A percentile compares a stretch with the other conserved stretches of the same genome.
Conservation (phyloP, 176 grass and related monocot genomes). For the Saccharum spontaneum region DNA sequence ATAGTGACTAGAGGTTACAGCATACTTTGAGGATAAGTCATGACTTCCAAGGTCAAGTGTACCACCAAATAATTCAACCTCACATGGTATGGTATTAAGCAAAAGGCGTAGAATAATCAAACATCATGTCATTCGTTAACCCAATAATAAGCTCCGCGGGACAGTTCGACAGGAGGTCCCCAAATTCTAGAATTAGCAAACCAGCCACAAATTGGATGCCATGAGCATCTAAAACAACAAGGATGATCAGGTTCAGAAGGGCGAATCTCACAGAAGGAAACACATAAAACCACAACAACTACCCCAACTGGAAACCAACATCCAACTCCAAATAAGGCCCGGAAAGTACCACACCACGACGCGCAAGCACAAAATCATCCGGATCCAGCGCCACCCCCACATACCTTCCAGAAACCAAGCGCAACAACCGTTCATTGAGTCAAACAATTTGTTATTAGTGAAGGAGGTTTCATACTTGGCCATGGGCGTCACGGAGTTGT, state of each 20-base stretch:
- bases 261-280: no score
- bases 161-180: not conserved
- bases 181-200: not conserved
- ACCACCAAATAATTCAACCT: not conserved
- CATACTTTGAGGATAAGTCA: not conserved
- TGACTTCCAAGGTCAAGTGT: slow-evolving; percentile 12
- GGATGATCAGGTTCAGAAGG: no score
- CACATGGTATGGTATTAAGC: not conserved
- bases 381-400: no score
- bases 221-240: no score
- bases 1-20: not conserved
- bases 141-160: not conserved
- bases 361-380: no score
- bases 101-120: not conserved
- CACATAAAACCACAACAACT: no score
- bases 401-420: not conserved
- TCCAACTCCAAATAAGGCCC: no score
- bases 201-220: no score
- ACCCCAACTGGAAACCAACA: no score
- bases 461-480: slow-evolving; percentile 32
- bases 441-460: not conserved
- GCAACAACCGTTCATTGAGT: not conserved
- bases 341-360: no score
- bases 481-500: slow-evolving; percentile 36
- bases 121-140: not conserved